Conservation (phyloP, 805 yeast species). For the Teunomyces cretensis region DNA sequence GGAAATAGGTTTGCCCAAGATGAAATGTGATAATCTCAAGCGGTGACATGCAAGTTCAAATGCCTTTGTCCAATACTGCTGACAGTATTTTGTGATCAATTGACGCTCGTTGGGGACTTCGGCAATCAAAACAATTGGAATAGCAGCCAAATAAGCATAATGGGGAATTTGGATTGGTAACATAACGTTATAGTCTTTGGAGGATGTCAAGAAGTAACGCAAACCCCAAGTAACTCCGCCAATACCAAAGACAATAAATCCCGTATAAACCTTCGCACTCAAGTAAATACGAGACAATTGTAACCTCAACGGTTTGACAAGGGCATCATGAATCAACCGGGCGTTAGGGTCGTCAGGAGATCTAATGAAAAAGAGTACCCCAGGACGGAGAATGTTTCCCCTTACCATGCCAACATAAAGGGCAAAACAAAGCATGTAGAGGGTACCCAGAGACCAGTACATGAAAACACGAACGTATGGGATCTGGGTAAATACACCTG, state of each 20-base stretch:
- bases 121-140: background rate
- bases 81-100: constrained; percentile 29
- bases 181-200: constrained; percentile 13
- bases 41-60: constrained; percentile 55
- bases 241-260: constrained; percentile 71
- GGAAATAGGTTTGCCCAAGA: constrained; percentile 59
- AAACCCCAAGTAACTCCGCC: constrained; percentile 61
- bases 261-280: constrained; percentile 72
- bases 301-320: constrained; percentile 68
- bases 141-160: constrained; percentile 1
- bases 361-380: constrained; percentile 86
- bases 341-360: constrained; percentile 94
- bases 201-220: constrained; percentile 22
- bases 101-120: constrained; percentile 4
- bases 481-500: constrained; percentile 14
- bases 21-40: constrained; percentile 79
- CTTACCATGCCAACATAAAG: constrained; percentile 83
- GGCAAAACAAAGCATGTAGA: constrained; percentile 86
- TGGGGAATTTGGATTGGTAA: constrained; percentile 20
- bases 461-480: constrained; percentile 18
- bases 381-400: constrained; percentile 70
- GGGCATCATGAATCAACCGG: constrained; percentile 80
- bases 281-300: constrained; percentile 73
- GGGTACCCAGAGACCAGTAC: constrained; percentile 74
- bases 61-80: constrained; percentile 60